Conservation (phyloP, 768 basidiomycete genomes). For the Tricholoma saponaceum region DNA sequence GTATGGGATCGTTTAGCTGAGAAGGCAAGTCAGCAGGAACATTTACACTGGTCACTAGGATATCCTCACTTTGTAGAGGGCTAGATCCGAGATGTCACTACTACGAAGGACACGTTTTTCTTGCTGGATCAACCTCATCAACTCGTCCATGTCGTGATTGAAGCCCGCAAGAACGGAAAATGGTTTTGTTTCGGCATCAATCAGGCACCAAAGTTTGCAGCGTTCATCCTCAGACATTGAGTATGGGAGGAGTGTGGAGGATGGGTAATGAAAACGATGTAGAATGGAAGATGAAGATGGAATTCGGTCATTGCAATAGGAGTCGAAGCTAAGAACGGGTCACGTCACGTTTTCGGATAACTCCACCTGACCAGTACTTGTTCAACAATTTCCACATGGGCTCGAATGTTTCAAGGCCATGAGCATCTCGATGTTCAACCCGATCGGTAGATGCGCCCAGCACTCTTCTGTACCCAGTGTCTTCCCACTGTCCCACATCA, state of each 20-base stretch:
- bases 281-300: neutral
- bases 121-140: neutral
- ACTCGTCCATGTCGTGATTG: neutral
- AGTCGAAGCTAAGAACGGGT: too few species aligned
- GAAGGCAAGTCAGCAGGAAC: neutral
- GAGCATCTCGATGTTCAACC: slow-evolving; percentile 61
- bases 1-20: neutral
- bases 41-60: neutral
- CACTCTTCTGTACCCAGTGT: slow-evolving; percentile 36
- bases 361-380: too few species aligned
- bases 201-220: too few species aligned
- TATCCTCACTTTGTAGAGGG: neutral
- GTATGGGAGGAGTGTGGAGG: too few species aligned
- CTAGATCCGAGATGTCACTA: neutral
- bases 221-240: too few species aligned
- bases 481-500: slow-evolving; percentile 58
- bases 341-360: too few species aligned
- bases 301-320: too few species aligned
- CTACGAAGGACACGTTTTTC: neutral
- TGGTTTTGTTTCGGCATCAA: too few species aligned
- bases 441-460: slow-evolving; percentile 67
- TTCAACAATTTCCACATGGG: slow-evolving; percentile 57
- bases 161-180: too few species aligned
- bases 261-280: too few species aligned
- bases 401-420: slow-evolving; percentile 64